Evolutionary conservation across 23 red algal species (phyloP).

Genomic region (Agarophyton chilense): DNA sequence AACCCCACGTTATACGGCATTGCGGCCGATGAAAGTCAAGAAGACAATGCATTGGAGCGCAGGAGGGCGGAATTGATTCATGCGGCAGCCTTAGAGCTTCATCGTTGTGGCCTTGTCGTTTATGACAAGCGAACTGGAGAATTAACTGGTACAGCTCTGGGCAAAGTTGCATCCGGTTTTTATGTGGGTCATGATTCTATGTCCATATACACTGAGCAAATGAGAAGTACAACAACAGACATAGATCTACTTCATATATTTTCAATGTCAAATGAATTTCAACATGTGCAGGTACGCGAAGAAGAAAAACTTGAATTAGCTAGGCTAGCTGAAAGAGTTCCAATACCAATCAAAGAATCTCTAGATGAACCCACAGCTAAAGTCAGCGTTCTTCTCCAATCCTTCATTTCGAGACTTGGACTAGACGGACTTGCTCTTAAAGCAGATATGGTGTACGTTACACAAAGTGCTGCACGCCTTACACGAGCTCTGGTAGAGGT

Average conservation of each 20-base stretch:
- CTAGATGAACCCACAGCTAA: constrained; percentile 80
- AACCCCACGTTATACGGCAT: constrained; percentile 78
- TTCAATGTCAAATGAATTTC: constrained; percentile 81
- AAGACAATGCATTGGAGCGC: constrained; percentile 61
- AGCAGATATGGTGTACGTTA: constrained; percentile 85
- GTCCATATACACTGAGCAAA: constrained; percentile 58
- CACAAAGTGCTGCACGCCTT: constrained; percentile 76
- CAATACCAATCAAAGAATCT: constrained; percentile 73
- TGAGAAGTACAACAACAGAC: constrained; percentile 49
- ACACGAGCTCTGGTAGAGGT: constrained; percentile 82
- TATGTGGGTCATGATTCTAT: constrained; percentile 78
- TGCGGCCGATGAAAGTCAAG: constrained; percentile 46
- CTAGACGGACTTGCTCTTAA: constrained; percentile 62
- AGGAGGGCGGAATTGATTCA: constrained; percentile 67
- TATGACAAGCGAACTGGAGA: constrained; percentile 65
- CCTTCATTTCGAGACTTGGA: constrained; percentile 75
- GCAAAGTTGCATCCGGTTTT: constrained; percentile 81
- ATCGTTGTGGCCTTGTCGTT: constrained; percentile 60
- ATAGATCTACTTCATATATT: constrained; percentile 82
- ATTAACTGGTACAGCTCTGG: constrained; percentile 71
- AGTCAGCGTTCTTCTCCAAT: constrained; percentile 87
- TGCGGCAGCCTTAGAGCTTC: constrained; percentile 70
- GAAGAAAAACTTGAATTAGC: constrained; percentile 93
- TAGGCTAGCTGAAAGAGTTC: constrained; percentile 67
- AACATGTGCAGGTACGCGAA: constrained; percentile 80